Percentiles rank a stretch among this genome's conserved stretches.
Evolutionary conservation across 1,139 yeast genomes (phyloP).

Genomic region (Yamadazyma jaroonii): DNA sequence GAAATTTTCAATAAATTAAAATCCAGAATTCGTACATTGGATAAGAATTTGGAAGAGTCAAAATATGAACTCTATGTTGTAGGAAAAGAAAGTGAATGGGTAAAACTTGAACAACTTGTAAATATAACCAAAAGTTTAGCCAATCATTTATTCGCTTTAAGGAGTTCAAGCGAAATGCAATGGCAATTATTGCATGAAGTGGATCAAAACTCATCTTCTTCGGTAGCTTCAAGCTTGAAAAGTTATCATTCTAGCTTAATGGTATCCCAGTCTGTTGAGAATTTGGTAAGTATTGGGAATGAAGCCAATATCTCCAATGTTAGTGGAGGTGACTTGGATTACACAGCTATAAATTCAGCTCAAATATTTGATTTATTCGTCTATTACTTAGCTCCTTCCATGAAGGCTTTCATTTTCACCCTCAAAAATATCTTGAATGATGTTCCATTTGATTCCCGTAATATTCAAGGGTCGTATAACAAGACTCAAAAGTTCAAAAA

Average conservation of each 20-base stretch:
- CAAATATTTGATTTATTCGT: conserved; percentile 67
- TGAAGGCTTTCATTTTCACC: conserved; percentile 65
- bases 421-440: conserved; percentile 59
- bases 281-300: conserved; percentile 18
- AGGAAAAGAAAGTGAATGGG: conserved; percentile 58
- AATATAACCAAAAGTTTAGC: conserved; percentile 51
- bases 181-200: conserved; percentile 45
- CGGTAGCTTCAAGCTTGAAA: conserved; percentile 16
- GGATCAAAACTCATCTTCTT: conserved; percentile 14
- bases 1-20: conserved; percentile 38
- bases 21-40: conserved; percentile 37
- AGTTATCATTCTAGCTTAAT: conserved; percentile 18
- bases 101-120: conserved; percentile 44
- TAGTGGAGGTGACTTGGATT: conserved; percentile 14
- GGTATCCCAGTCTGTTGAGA: conserved; percentile 27
- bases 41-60: conserved; percentile 55
- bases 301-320: conserved; percentile 10
- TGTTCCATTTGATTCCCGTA: conserved; percentile 50
- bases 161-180: conserved; percentile 68
- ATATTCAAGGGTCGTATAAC: conserved; percentile 27
- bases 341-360: conserved; percentile 35
- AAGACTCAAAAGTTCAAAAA: conserved; percentile 41
- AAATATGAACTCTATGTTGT: conserved; percentile 53
- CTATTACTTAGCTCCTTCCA: conserved; percentile 67
- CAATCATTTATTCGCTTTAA: conserved; percentile 64